Conservation (phyloP, 2,329 filamentous ascomycete species). For the Exophiala sp. region DNA sequence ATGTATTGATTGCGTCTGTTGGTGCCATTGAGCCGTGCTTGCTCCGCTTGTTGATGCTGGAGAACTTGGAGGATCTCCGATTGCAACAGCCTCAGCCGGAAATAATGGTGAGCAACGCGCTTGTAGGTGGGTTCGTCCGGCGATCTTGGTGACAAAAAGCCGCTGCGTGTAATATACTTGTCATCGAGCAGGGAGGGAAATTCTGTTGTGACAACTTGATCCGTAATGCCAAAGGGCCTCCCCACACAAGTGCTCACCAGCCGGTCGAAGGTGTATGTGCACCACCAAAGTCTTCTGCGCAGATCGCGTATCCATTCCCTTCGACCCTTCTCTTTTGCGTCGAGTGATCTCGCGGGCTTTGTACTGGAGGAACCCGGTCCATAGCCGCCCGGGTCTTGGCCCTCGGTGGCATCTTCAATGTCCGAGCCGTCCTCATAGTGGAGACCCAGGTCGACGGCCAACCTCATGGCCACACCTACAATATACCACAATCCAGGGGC, state of each 20-base stretch:
- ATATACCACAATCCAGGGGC: slow-evolving; percentile 97
- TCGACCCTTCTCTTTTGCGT: slow-evolving; percentile 56
- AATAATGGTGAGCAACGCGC: slow-evolving; percentile 84
- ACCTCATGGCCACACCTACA: slow-evolving; percentile 80
- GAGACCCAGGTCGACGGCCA: slow-evolving; percentile 85
- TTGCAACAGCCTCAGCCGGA: slow-evolving; percentile 78
- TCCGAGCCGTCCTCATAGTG: slow-evolving; percentile 84
- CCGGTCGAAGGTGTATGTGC: slow-evolving; percentile 90
- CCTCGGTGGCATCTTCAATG: slow-evolving; percentile 45
- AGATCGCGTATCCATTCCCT: slow-evolving; percentile 82
- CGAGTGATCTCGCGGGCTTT: slow-evolving; percentile 32
- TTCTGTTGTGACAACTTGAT: slow-evolving; percentile 91
- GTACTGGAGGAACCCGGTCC: slow-evolving; percentile 26
- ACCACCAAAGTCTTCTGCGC: slow-evolving; percentile 88
- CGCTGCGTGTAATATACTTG: slow-evolving; percentile 72
- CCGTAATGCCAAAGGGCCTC: slow-evolving; percentile 87
- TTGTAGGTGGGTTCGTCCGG: slow-evolving; percentile 72
- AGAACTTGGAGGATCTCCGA: slow-evolving; percentile 93
- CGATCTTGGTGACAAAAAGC: slow-evolving; percentile 61
- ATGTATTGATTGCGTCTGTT: slow-evolving; percentile 65
- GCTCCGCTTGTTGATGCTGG: slow-evolving; percentile 83
- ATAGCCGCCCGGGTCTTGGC: slow-evolving; percentile 1
- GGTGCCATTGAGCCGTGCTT: slow-evolving; percentile 61
- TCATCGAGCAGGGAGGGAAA: slow-evolving; percentile 88
- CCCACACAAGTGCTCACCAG: slow-evolving; percentile 92